Conservation (phyloP, 108 stramenopile species). For the Conticribra weissflogii region DNA sequence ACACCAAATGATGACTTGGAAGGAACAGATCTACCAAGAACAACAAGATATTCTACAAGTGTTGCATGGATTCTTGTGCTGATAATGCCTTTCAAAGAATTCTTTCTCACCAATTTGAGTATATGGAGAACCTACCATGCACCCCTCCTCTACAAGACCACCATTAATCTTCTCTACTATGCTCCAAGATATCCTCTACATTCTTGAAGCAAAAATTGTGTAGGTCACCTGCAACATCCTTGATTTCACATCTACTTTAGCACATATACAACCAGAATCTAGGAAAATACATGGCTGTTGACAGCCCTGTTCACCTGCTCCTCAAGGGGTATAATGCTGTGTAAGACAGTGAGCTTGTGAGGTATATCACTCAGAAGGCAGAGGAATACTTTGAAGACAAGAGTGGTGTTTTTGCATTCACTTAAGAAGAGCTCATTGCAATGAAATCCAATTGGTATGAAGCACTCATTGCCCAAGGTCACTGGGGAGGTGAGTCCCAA, state of each 20-base stretch:
- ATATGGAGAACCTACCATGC: background rate
- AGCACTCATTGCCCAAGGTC: background rate
- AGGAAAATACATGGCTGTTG: background rate
- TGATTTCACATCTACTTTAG: background rate
- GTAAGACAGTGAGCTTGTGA: background rate
- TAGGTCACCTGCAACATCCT: background rate
- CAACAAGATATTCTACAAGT: background rate
- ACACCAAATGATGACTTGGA: background rate
- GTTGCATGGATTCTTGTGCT: background rate
- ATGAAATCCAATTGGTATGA: background rate
- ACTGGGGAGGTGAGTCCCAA: background rate
- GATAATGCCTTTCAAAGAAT: background rate
- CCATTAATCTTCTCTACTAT: background rate
- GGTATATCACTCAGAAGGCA: background rate
- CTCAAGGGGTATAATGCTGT: background rate
- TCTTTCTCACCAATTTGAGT: background rate
- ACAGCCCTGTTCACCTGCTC: background rate
- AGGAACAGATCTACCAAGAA: background rate
- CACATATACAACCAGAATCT: background rate
- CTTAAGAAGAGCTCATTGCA: background rate
- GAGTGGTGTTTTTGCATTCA: background rate
- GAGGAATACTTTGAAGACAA: background rate
- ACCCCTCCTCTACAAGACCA: background rate
- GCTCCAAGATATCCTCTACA: background rate
- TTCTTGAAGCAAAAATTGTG: background rate